Evolutionary conservation across 176 grass and related monocot species (phyloP).

Genomic region (Phragmites australis): DNA sequence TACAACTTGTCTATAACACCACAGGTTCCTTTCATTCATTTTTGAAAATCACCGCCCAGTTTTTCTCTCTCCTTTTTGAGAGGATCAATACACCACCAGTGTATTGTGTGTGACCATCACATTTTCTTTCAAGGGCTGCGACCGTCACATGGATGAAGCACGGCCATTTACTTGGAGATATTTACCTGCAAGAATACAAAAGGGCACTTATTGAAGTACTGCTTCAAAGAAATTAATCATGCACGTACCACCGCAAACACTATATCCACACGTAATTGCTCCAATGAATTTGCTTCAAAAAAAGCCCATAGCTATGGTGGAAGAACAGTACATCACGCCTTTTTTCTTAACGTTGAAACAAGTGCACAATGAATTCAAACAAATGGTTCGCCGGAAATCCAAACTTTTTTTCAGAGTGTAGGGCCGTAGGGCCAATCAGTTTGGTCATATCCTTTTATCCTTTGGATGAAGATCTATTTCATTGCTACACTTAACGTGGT

Average conservation of each 20-base stretch:
- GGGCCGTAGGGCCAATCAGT: background rate
- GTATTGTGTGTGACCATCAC: constrained; percentile 4
- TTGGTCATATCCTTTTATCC: background rate
- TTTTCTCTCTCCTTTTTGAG: background rate
- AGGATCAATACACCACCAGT: constrained; percentile 1
- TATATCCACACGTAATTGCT: background rate
- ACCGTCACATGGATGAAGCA: constrained; percentile 36
- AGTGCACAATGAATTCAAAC: background rate
- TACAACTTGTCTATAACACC: too few species aligned
- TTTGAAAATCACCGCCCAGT: background rate
- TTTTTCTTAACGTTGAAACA: background rate
- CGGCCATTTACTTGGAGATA: constrained; percentile 35
- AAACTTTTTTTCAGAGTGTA: background rate
- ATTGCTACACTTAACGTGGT: constrained; percentile 1
- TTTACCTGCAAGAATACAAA: constrained; percentile 39
- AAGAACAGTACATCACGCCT: background rate
- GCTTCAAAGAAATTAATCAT: constrained; percentile 12
- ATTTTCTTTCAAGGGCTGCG: background rate
- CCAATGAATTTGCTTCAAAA: background rate
- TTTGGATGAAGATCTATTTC: background rate
- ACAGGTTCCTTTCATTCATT: too few species aligned
- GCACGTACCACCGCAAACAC: constrained; percentile 13
- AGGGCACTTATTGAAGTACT: constrained; percentile 19
- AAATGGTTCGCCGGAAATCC: background rate
- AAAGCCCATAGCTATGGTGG: background rate